Percentiles rank a stretch among this genome's conserved stretches.
Evolutionary conservation across 257 asterid species (phyloP).

Genomic region (Solanum appendiculatum): DNA sequence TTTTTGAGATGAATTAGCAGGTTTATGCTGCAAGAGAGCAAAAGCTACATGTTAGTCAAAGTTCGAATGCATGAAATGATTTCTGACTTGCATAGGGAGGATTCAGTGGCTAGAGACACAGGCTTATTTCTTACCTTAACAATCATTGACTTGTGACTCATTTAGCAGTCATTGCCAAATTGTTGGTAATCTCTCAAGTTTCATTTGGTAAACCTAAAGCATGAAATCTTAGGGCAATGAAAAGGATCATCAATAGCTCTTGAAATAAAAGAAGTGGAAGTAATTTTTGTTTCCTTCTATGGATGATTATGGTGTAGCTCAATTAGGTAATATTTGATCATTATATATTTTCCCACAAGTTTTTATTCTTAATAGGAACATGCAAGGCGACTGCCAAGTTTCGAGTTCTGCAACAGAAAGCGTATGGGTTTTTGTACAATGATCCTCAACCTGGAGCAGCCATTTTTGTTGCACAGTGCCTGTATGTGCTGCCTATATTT

Average conservation of each 20-base stretch:
- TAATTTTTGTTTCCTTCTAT: not conserved
- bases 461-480: constrained; percentile 63
- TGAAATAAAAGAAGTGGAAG: not conserved
- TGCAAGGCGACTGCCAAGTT: constrained; percentile 63
- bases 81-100: not conserved
- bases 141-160: not conserved
- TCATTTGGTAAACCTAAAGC: not conserved
- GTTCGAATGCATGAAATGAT: not conserved
- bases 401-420: constrained; percentile 61
- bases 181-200: not conserved
- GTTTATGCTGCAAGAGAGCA: not conserved
- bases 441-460: constrained; percentile 64
- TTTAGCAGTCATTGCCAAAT: not conserved
- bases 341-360: not conserved
- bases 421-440: constrained; percentile 37
- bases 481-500: constrained; percentile 49
- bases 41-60: not conserved
- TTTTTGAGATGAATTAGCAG: not conserved
- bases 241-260: not conserved
- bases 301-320: not conserved
- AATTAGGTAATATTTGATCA: not conserved
- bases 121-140: not conserved
- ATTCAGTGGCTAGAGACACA: not conserved
- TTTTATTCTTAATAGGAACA: constrained; percentile 43
- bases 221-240: not conserved